Evolutionary conservation across 2,329 filamentous ascomycete genomes (phyloP).

Genomic region (Monosporascus sp.): DNA sequence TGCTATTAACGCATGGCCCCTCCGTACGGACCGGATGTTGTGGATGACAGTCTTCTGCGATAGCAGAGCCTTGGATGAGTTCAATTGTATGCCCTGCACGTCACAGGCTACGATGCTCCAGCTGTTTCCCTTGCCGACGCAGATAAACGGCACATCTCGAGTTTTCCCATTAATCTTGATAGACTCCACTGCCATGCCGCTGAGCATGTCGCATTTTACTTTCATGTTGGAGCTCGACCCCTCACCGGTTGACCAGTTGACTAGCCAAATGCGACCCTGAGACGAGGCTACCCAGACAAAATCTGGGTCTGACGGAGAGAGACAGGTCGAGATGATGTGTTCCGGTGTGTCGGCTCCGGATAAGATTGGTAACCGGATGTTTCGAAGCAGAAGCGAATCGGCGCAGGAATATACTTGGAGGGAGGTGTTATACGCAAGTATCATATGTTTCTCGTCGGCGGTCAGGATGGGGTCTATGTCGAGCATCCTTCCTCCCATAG

Average conservation of each 20-base stretch:
- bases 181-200: conserved; percentile 39
- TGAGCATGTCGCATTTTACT: conserved; percentile 37
- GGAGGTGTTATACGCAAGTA: conserved; percentile 68
- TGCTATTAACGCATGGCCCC: conserved; percentile 55
- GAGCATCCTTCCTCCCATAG: conserved; percentile 61
- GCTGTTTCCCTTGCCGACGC: conserved; percentile 35
- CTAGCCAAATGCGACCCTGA: conserved; percentile 50
- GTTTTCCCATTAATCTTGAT: conserved; percentile 28
- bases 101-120: conserved; percentile 45
- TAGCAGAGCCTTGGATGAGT: conserved; percentile 31
- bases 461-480: conserved; percentile 61
- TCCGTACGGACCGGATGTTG: conserved; percentile 45
- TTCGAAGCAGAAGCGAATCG: conserved; percentile 74
- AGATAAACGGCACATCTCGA: conserved; percentile 43
- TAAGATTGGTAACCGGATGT: conserved; percentile 51
- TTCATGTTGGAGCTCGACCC: conserved; percentile 38
- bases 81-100: conserved; percentile 22
- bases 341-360: conserved; percentile 21
- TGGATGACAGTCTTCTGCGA: conserved; percentile 32
- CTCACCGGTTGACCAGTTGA: conserved; percentile 51
- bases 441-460: conserved; percentile 59
- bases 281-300: conserved; percentile 57
- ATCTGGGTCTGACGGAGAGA: conserved; percentile 38
- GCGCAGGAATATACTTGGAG: conserved; percentile 76
- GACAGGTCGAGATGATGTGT: conserved; percentile 38